Conservation (phyloP, 331 rosid species). For the Malus hybrid region DNA sequence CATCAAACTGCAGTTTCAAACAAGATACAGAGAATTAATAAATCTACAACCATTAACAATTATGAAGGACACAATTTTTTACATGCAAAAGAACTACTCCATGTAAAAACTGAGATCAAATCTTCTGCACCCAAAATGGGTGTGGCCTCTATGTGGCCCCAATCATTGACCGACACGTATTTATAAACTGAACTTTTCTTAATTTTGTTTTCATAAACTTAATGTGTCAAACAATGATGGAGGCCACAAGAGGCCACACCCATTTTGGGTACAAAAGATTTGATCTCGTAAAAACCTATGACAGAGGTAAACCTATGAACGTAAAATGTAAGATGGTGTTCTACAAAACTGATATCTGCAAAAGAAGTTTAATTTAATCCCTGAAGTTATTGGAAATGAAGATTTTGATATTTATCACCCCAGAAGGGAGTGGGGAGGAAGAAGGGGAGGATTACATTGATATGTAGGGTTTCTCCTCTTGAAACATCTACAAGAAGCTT, state of each 20-base stretch:
- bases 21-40: not conserved
- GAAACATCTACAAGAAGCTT: slow-evolving; percentile 84
- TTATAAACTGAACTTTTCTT: too few species aligned
- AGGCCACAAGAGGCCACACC: too few species aligned
- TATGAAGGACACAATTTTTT: not conserved
- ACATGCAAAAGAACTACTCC: not conserved
- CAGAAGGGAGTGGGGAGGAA: not conserved
- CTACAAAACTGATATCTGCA: slow-evolving; percentile 11
- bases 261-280: too few species aligned
- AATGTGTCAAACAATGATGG: too few species aligned
- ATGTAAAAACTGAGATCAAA: not conserved
- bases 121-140: too few species aligned
- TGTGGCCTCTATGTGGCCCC: too few species aligned
- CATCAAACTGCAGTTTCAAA: slow-evolving; percentile 77
- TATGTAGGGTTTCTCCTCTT: slow-evolving; percentile 67
- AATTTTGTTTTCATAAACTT: too few species aligned
- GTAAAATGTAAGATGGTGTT: not conserved
- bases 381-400: slow-evolving; percentile 8
- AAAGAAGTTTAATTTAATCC: not conserved
- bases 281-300: not conserved
- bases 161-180: too few species aligned
- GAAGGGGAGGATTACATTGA: slow-evolving; percentile 46
- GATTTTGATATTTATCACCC: not conserved
- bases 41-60: not conserved
- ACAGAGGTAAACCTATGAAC: not conserved